A percentile compares a stretch with the other conserved stretches of the same genome.
Evolutionary conservation across 176 grass and related monocot species (phyloP).

Genomic region (Tuctoria greenei): DNA sequence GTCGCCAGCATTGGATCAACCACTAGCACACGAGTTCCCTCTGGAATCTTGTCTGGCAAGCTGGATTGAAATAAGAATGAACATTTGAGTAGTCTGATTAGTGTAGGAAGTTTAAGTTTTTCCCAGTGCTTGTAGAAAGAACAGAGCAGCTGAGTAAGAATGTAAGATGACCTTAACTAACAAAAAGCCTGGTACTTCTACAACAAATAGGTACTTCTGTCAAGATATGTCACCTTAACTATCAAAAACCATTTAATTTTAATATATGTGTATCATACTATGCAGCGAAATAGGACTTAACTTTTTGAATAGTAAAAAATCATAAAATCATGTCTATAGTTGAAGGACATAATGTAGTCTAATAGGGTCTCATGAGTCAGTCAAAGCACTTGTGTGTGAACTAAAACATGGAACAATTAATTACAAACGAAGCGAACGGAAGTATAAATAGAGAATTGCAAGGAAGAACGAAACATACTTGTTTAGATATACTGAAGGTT

Average conservation of each 20-base stretch:
- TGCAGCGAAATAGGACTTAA: background rate
- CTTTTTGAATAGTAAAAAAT: background rate
- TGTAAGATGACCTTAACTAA: background rate
- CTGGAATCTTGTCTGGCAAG: constrained; percentile 79
- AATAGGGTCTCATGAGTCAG: constrained; percentile 14
- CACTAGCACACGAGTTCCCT: constrained; percentile 76
- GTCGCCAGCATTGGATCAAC: constrained; percentile 97
- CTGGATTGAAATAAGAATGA: constrained; percentile 49
- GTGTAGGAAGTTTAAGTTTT: background rate
- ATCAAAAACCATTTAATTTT: background rate
- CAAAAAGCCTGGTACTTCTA: background rate
- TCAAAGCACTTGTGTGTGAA: constrained; percentile 16
- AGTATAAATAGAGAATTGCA: constrained; percentile 15
- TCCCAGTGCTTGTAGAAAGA: background rate
- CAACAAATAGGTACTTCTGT: background rate
- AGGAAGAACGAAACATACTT: constrained; percentile 68
- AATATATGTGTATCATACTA: constrained; percentile 6
- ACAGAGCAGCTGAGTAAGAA: constrained; percentile 16
- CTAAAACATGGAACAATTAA: background rate
- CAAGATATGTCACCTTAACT: background rate
- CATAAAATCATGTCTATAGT: constrained; percentile 6
- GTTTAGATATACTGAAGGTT: constrained; percentile 90
- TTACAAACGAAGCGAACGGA: background rate
- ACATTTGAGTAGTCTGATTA: background rate
- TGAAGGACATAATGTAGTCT: background rate